phyloP scores from a whole-genome alignment of 495 filamentous ascomycete genomes.

The Evernia prunastri region DNA sequence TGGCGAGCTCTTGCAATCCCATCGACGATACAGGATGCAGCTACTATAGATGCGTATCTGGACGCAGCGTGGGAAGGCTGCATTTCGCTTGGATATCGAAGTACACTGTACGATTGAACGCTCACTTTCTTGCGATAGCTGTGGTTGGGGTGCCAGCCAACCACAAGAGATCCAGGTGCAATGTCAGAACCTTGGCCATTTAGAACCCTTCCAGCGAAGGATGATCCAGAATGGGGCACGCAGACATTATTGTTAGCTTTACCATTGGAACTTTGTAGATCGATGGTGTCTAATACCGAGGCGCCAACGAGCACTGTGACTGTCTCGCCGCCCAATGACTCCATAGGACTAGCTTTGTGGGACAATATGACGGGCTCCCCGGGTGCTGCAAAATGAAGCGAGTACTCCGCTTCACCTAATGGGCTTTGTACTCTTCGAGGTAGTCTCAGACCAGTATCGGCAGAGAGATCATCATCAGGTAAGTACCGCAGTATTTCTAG shows the following conservation, averaged over 20 bases:
- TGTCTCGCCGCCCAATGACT: not conserved
- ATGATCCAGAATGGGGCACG: constrained; percentile 5
- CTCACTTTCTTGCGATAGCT: not conserved
- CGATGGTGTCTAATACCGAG: constrained; percentile 15
- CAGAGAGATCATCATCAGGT: constrained; percentile 24
- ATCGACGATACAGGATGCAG: constrained; percentile 17
- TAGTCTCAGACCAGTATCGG: constrained; percentile 13
- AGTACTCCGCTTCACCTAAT: constrained; percentile 16
- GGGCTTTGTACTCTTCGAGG: not conserved
- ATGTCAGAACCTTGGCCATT: not conserved
- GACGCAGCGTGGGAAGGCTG: constrained; percentile 12
- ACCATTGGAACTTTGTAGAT: constrained; percentile 8
- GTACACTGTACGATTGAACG: not conserved
- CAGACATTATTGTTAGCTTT: not conserved
- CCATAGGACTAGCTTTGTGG: not conserved
- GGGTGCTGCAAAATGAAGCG: constrained; percentile 10
- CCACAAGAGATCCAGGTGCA: not conserved
- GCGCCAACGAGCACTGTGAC: constrained; percentile 15
- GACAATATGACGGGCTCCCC: constrained; percentile 13
- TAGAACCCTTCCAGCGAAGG: constrained; percentile 21
- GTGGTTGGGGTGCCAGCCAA: constrained; percentile 22
- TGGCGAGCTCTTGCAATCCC: constrained; percentile 16
- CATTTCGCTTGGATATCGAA: not conserved
- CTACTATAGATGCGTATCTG: constrained; percentile 8
- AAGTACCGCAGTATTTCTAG: constrained; percentile 19